A percentile compares a stretch with the other conserved stretches of the same genome.
These are phyloP conservation scores for Endogone sp. DNA, from an alignment of 192 early-diverging fungal species.

Conservation along the genomic window DNA sequence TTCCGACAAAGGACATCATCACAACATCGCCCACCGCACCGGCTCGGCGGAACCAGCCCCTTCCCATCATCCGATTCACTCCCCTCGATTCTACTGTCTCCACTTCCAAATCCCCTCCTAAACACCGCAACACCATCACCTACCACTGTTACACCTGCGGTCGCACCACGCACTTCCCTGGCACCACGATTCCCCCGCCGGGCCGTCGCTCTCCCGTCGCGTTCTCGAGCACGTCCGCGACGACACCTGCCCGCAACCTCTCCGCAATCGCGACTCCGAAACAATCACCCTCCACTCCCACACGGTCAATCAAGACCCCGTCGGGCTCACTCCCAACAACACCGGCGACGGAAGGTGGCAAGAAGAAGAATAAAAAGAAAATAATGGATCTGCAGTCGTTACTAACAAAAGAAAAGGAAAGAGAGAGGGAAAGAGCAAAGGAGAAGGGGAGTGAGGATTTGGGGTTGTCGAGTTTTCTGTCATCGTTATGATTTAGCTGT, in stretches of 20 bases:
- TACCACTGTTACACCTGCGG: constrained; percentile 3
- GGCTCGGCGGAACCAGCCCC: background rate
- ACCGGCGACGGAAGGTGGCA: background rate
- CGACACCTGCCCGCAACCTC: background rate
- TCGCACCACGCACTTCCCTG: background rate
- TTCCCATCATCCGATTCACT: background rate
- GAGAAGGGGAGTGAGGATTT: background rate
- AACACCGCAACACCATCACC: constrained; percentile 2
- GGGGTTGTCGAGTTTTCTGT: background rate
- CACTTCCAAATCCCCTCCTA: background rate
- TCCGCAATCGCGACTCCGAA: background rate
- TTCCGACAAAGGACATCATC: background rate
- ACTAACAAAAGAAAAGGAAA: constrained; percentile 2
- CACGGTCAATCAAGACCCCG: background rate
- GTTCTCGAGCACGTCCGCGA: background rate
- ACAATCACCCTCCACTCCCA: background rate
- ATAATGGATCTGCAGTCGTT: constrained; percentile 12
- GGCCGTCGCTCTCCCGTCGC: background rate
- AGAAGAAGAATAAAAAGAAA: constrained; percentile 13
- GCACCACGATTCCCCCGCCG: background rate
- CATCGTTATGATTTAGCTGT: background rate
- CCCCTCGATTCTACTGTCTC: background rate
- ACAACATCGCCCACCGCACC: background rate
- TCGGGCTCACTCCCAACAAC: background rate
- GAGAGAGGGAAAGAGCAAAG: background rate